Evolutionary conservation across 805 yeast species (phyloP), one percentile per base, ranked within the genome.

Genomic region (Lachancea fermentati): DNA sequence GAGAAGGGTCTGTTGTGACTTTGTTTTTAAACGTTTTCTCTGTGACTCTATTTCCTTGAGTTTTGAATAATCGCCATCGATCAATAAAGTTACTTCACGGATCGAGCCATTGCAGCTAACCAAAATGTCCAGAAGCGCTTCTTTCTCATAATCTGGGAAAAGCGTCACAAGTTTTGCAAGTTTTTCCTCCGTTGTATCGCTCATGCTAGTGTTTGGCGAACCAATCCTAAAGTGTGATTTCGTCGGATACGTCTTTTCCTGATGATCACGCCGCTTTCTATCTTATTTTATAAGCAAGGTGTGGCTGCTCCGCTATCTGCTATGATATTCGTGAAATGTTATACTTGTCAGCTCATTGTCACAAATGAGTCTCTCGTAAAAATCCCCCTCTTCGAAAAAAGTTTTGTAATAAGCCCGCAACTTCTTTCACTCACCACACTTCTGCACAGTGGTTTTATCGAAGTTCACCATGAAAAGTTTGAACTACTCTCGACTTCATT

Each of bases 71-170:
- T 51, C 46, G 36, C 71, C 73, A 19, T 62, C 52, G 12, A 80
- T 54, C 17, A 79, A 48, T 0, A 47, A 29, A 31, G 66, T 66
- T 1, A 78, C 73, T 7, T 55, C 43, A 6, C 59, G 55, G 1
- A 78, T 30, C 2, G 80, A 72, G 1, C 83, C 86, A 32, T 68
- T 65, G 49, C 84, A 79, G 0, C 73, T 60, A 1, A 69, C 37
- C 9, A 82, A 62, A 3, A 82, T 53, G 37, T 81, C 87, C 3
- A 71, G 52, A 3, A 79, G 55, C 0, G 64, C 57, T 2, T 57
- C 66, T 4, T 54, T 60, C 29, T 66, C 73, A 3, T 68, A 73
- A 0, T 44, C 52, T 0, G 83, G 81, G 43, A 69, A 75, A 26
- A 52, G 52, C 4, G 47, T 45, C 31, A 52, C 43, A 24, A 78